phyloP scores from a whole-genome alignment of 306 rosid species.

The Castanospermum australe region DNA sequence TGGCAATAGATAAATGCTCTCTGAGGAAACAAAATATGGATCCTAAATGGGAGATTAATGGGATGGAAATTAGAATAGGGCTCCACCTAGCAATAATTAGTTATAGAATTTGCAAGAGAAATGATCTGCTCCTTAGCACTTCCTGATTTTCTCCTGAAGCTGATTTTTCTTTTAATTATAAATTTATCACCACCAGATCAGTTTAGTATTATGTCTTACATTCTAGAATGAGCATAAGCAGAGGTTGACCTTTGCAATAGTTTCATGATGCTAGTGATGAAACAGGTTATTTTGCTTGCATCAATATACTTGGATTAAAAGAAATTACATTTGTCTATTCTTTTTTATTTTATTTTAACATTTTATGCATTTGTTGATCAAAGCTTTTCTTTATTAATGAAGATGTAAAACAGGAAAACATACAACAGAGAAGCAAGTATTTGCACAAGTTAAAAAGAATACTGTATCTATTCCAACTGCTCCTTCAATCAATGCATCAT shows the following conservation, averaged over 20 bases:
- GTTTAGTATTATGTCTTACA: background rate
- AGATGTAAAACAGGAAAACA: slow-evolving; percentile 92
- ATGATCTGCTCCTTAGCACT: background rate
- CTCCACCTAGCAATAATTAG: background rate
- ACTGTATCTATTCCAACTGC: slow-evolving; percentile 32
- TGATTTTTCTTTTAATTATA: background rate
- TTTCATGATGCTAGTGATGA: background rate
- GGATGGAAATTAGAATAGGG: background rate
- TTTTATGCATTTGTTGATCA: background rate
- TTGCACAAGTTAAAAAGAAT: slow-evolving; percentile 37
- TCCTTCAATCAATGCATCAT: slow-evolving; percentile 39
- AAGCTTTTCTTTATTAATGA: slow-evolving; percentile 19
- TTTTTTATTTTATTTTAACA: background rate
- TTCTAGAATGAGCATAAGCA: background rate
- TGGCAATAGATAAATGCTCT: slow-evolving; percentile 8
- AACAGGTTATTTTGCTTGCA: background rate
- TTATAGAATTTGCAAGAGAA: background rate
- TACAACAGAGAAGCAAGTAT: slow-evolving; percentile 77
- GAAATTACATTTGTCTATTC: background rate
- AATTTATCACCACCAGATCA: background rate
- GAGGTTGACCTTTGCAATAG: background rate
- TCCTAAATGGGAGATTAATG: background rate
- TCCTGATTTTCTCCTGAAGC: background rate
- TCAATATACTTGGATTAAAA: background rate
- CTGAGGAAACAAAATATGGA: background rate